These are phyloP conservation scores for Heliamphora exappendiculata DNA, from an alignment of 148 eudicot genomes.

Conservation along the genomic window DNA sequence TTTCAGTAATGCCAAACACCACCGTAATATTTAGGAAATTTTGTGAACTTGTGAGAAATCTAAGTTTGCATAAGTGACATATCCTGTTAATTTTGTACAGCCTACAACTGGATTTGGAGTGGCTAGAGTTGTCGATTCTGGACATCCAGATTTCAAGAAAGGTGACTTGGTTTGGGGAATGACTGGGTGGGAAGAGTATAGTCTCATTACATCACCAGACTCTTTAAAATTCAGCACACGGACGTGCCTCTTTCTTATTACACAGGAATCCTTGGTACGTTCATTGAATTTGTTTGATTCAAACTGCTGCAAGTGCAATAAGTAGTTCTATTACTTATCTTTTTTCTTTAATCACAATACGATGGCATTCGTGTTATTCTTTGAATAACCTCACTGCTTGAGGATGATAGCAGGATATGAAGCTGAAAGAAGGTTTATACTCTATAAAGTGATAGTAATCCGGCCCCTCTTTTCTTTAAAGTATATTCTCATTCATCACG, in stretches of 20 bases:
- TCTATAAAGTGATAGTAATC: too few species aligned
- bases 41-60: too few species aligned
- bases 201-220: constrained; percentile 20
- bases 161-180: constrained; percentile 53
- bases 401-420: neutral
- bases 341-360: neutral
- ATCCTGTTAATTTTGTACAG: constrained; percentile 26
- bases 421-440: neutral
- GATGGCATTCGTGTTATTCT: neutral
- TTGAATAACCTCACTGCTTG: neutral
- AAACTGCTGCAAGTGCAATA: neutral
- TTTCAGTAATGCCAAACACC: too few species aligned
- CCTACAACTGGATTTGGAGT: constrained; percentile 49
- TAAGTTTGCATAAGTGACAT: neutral
- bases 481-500: too few species aligned
- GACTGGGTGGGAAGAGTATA: constrained; percentile 63
- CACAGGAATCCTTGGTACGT: constrained; percentile 62
- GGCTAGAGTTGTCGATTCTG: constrained; percentile 48
- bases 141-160: constrained; percentile 37
- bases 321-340: neutral
- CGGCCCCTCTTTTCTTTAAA: too few species aligned
- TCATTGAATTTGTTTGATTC: neutral
- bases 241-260: constrained; percentile 69
- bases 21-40: too few species aligned
- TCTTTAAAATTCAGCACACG: constrained; percentile 46